A percentile compares a stretch with the other conserved stretches of the same genome.
phyloP scores from a whole-genome alignment of 768 basidiomycete genomes.

The Boletus coccyginus region DNA sequence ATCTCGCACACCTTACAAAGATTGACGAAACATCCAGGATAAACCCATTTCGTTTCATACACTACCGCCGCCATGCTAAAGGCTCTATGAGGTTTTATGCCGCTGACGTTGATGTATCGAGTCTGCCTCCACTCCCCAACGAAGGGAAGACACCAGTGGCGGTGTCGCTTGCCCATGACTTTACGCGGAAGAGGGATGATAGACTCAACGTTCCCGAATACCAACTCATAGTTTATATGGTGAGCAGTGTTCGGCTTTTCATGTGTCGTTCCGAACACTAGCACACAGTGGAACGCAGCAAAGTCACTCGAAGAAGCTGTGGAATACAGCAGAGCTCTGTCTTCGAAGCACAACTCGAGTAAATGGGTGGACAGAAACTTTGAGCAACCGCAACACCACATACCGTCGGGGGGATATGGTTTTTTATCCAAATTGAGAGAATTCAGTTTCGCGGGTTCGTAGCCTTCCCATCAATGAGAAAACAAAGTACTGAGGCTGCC shows the following conservation, averaged over 20 bases:
- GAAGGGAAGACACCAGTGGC: slow-evolving; percentile 24
- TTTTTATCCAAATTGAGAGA: slow-evolving; percentile 16
- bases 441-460: slow-evolving; percentile 27
- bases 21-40: slow-evolving; percentile 11
- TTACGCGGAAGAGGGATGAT: slow-evolving; percentile 26
- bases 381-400: neutral
- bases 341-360: neutral
- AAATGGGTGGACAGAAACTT: neutral
- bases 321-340: slow-evolving; percentile 3
- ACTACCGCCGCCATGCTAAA: slow-evolving; percentile 53
- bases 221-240: slow-evolving; percentile 42
- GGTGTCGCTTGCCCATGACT: slow-evolving; percentile 37
- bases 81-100: slow-evolving; percentile 65
- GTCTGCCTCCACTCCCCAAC: slow-evolving; percentile 15
- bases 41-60: slow-evolving; percentile 35
- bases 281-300: slow-evolving; percentile 45
- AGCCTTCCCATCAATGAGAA: neutral
- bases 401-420: neutral
- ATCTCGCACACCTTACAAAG: neutral
- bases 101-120: slow-evolving; percentile 37
- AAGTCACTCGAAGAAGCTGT: slow-evolving; percentile 33
- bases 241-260: slow-evolving; percentile 12
- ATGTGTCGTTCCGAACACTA: neutral
- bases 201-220: slow-evolving; percentile 13
- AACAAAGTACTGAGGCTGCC: neutral